Evolutionary conservation across 257 asterid genomes (phyloP).

Genomic region (Nicotiana benthamiana): DNA sequence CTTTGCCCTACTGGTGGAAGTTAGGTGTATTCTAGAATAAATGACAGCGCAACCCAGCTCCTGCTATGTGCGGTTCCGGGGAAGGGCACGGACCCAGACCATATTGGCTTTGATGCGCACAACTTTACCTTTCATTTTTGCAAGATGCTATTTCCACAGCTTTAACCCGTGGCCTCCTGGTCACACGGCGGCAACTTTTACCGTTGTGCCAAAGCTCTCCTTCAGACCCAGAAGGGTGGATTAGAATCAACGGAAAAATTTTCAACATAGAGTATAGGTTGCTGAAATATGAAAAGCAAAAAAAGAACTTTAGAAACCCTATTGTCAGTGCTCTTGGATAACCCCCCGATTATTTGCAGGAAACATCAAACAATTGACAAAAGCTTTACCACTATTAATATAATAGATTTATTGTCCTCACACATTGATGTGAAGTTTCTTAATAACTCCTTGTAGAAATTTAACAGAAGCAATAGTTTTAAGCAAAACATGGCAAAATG

Average conservation of each 20-base stretch:
- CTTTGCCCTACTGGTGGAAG: neutral
- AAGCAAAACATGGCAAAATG: neutral
- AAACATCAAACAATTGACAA: neutral
- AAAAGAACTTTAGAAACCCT: neutral
- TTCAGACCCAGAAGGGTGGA: neutral
- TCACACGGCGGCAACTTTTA: no score
- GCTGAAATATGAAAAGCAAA: neutral
- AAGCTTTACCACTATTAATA: neutral
- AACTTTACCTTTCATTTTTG: no score
- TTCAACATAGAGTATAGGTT: neutral
- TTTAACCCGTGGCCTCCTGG: no score
- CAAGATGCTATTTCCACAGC: no score
- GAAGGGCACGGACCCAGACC: no score
- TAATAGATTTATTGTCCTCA: neutral
- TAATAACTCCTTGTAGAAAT: neutral
- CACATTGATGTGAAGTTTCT: neutral
- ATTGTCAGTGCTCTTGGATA: neutral
- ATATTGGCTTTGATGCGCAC: no score
- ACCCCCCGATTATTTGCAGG: neutral
- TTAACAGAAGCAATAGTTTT: neutral
- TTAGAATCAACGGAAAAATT: neutral
- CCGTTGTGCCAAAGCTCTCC: no score
- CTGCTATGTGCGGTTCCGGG: no score
- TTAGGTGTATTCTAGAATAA: neutral
- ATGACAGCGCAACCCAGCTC: no score